Evolutionary conservation across 306 rosid genomes (phyloP).

Genomic region (Astragalus glycyphyllos): DNA sequence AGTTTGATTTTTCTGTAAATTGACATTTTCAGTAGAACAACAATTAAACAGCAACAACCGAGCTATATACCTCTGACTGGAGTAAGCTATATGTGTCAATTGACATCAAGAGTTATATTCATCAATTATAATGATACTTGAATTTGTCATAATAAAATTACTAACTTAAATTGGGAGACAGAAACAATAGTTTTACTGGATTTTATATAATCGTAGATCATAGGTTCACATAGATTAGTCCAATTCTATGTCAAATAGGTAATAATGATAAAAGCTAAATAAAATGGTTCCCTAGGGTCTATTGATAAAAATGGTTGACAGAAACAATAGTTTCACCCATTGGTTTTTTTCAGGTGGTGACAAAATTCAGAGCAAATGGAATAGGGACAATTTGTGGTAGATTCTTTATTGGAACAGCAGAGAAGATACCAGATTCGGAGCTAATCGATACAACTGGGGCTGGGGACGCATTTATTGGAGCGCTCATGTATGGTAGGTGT

Average conservation of each 20-base stretch:
- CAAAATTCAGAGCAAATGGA: conserved; percentile 68
- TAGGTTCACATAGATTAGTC: conserved; percentile 3
- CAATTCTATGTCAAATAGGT: conserved; percentile 16
- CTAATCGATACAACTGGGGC: conserved; percentile 91
- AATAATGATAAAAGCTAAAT: conserved; percentile 7
- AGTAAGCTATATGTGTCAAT: not conserved
- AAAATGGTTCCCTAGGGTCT: not conserved
- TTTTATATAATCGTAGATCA: not conserved
- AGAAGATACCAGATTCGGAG: conserved; percentile 81
- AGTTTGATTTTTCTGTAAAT: not conserved
- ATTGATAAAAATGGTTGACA: too few relatives aligned
- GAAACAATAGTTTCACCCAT: too few relatives aligned
- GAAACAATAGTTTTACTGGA: not conserved
- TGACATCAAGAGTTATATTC: not conserved
- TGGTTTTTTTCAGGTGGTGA: conserved; percentile 52
- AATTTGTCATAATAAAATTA: conserved; percentile 17
- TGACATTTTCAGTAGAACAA: conserved; percentile 23
- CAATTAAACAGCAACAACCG: not conserved
- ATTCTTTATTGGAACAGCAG: conserved; percentile 85
- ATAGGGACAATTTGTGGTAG: conserved; percentile 79
- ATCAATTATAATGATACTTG: conserved; percentile 9
- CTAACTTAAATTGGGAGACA: conserved; percentile 8
- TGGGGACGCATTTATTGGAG: conserved; percentile 97
- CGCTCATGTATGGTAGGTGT: conserved; percentile 78
- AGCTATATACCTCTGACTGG: not conserved